A percentile compares a stretch with the other conserved stretches of the same genome.
Conservation (phyloP, 345 rosid species). For the Sisymbrium irio region DNA sequence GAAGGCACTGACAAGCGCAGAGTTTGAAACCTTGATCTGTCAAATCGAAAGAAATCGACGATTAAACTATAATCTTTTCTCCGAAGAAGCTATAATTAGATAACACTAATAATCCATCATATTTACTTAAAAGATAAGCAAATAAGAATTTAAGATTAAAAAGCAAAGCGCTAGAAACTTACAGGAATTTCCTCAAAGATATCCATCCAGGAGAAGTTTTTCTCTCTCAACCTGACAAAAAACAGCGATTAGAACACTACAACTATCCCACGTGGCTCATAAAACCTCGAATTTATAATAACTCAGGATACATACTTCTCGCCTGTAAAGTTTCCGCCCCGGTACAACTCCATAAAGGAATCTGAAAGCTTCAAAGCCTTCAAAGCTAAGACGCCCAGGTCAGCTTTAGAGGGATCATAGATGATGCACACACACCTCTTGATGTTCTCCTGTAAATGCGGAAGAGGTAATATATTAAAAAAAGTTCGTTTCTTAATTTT, state of each 20-base stretch:
- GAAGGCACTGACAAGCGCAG: constrained; percentile 95
- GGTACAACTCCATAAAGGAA: constrained; percentile 91
- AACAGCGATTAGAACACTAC: constrained; percentile 8
- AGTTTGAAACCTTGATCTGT: constrained; percentile 97
- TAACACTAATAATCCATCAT: background rate
- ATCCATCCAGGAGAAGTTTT: constrained; percentile 97
- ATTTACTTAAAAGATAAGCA: background rate
- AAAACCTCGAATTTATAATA: background rate
- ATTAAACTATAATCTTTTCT: background rate
- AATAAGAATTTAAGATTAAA: background rate
- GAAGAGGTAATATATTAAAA: background rate
- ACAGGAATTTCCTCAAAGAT: constrained; percentile 99
- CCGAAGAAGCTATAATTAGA: background rate
- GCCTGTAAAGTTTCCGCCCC: constrained; percentile 77
- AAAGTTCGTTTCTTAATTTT: background rate
- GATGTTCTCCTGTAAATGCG: constrained; percentile 70
- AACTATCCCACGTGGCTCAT: background rate
- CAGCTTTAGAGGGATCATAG: constrained; percentile 93
- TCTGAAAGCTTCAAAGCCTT: constrained; percentile 99
- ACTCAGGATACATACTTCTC: constrained; percentile 63
- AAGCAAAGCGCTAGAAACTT: constrained; percentile 38
- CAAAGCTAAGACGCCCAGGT: constrained; percentile 85
- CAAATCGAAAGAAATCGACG: background rate
- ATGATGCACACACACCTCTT: constrained; percentile 95
- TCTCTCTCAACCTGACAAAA: constrained; percentile 84